phyloP scores from a whole-genome alignment of 176 grass and related monocot genomes.

The Oryza meridionalis region DNA sequence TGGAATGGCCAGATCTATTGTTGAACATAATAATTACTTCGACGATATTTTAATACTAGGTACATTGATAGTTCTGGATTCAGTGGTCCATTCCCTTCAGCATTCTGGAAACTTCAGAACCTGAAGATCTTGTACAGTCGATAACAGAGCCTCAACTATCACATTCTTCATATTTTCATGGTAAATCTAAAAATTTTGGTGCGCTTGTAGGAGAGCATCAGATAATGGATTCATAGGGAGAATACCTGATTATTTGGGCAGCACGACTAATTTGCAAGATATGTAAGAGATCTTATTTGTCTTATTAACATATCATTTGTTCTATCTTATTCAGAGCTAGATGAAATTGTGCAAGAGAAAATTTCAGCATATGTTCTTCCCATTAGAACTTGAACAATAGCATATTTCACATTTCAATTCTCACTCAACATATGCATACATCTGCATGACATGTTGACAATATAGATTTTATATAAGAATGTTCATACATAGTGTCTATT shows the following conservation, averaged over 20 bases:
- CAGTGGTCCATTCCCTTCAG: conserved; percentile 36
- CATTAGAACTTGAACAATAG: background rate
- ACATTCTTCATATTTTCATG: background rate
- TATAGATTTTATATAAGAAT: too few relatives aligned
- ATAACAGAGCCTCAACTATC: background rate
- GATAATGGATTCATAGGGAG: conserved; percentile 54
- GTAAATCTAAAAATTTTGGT: too few relatives aligned
- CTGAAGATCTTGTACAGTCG: conserved; percentile 34
- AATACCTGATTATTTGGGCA: conserved; percentile 54
- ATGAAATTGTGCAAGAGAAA: background rate
- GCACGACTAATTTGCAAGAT: conserved; percentile 1
- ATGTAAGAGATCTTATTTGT: conserved; percentile 32
- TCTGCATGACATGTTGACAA: too few relatives aligned
- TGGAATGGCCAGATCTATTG: too few relatives aligned
- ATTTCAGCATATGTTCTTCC: background rate
- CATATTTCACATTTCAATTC: too few relatives aligned
- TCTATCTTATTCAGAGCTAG: background rate
- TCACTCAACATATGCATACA: too few relatives aligned
- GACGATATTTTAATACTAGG: conserved; percentile 18
- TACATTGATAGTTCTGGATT: conserved; percentile 54
- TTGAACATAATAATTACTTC: background rate
- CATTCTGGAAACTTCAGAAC: conserved; percentile 42
- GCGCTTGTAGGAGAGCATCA: conserved; percentile 28
- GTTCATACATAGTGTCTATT: too few relatives aligned
- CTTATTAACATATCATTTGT: too few relatives aligned